Conservation (phyloP, 768 basidiomycete species). For the Pleurotus tuber-regium region DNA sequence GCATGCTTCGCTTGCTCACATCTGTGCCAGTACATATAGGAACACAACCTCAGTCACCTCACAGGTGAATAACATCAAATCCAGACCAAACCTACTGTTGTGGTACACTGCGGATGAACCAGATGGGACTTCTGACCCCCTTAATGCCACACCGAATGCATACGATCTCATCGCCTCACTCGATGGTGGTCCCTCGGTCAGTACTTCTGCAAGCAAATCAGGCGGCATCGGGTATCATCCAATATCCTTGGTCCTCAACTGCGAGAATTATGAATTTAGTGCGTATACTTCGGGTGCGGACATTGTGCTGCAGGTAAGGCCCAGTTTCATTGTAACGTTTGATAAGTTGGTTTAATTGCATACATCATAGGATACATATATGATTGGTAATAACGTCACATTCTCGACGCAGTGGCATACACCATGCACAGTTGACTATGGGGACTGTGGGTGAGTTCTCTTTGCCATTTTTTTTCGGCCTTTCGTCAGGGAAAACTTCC, state of each 20-base stretch:
- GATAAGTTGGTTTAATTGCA: neutral
- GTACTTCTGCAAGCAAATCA: slow-evolving; percentile 20
- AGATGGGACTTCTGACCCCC: slow-evolving; percentile 67
- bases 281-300: slow-evolving; percentile 63
- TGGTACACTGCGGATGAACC: slow-evolving; percentile 80
- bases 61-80: slow-evolving; percentile 68
- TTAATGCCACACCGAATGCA: slow-evolving; percentile 52
- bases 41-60: slow-evolving; percentile 59
- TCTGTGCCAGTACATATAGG: slow-evolving; percentile 63
- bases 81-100: slow-evolving; percentile 62
- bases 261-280: slow-evolving; percentile 63
- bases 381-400: slow-evolving; percentile 60
- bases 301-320: slow-evolving; percentile 43
- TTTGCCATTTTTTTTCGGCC: no score
- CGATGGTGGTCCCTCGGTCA: slow-evolving; percentile 42
- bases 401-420: slow-evolving; percentile 63
- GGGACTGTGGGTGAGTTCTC: slow-evolving; percentile 67
- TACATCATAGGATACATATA: slow-evolving; percentile 54
- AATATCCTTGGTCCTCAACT: slow-evolving; percentile 62
- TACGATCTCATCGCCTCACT: slow-evolving; percentile 57
- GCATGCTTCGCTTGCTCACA: slow-evolving; percentile 11
- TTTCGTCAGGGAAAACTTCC: no score
- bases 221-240: slow-evolving; percentile 62
- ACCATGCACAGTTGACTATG: slow-evolving; percentile 60
- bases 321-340: neutral